Evolutionary conservation across 179 eudicot species (phyloP).

Genomic region (Patellifolia procumbens): DNA sequence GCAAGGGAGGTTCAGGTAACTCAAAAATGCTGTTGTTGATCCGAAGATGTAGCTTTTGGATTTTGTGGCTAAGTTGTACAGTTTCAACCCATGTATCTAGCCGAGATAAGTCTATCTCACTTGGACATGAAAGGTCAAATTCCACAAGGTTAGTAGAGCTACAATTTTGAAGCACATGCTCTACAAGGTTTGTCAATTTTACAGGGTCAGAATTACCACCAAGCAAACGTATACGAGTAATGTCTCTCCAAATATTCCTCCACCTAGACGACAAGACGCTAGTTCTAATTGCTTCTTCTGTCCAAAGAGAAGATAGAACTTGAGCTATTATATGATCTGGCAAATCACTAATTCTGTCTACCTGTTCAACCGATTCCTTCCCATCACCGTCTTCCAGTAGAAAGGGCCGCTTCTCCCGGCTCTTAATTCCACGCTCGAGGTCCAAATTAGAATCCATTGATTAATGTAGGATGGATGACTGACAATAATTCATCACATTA

Average conservation of each 20-base stretch:
- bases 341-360: constrained; percentile 18
- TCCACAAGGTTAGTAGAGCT: background rate
- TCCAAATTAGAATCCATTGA: background rate
- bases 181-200: background rate
- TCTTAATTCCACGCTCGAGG: background rate
- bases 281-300: constrained; percentile 6
- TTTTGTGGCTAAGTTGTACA: background rate
- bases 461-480: too few species aligned
- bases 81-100: background rate
- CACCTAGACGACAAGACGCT: constrained; percentile 20
- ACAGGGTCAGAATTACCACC: background rate
- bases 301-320: constrained; percentile 10
- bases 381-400: background rate
- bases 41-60: background rate
- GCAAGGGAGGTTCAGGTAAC: background rate
- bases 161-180: background rate
- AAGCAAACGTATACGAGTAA: background rate
- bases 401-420: background rate
- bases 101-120: background rate
- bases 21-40: too few species aligned
- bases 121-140: background rate
- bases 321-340: constrained; percentile 13
- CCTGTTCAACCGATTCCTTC: background rate
- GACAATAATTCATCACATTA: too few species aligned
- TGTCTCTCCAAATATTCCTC: constrained; percentile 10